phyloP scores from a whole-genome alignment of 352 stramenopile genomes.

The Globisporangium emineosum region DNA sequence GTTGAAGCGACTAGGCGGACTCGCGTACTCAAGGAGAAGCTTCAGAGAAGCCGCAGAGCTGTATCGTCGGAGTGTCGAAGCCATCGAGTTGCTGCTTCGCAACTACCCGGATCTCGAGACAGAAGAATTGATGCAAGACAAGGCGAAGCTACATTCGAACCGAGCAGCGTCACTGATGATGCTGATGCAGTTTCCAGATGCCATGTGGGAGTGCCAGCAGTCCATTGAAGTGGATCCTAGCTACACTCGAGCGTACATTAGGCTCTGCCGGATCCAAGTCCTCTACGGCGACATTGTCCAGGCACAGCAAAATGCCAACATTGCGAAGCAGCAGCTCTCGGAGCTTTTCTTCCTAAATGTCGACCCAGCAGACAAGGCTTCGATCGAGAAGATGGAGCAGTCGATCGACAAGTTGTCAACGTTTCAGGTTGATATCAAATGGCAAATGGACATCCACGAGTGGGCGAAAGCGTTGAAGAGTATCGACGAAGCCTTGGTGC shows the following conservation, averaged over 20 bases:
- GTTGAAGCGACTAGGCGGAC: conserved; percentile 54
- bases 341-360: conserved; percentile 16
- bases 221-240: conserved; percentile 64
- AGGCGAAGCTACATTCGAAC: conserved; percentile 80
- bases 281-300: conserved; percentile 53
- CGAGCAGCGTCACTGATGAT: conserved; percentile 78
- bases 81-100: conserved; percentile 38
- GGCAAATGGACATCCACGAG: conserved; percentile 47
- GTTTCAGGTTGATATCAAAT: conserved; percentile 55
- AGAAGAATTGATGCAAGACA: conserved; percentile 52
- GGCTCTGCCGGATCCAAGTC: conserved; percentile 65
- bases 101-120: conserved; percentile 33
- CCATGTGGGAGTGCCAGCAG: conserved; percentile 57
- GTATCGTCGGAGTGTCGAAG: conserved; percentile 52
- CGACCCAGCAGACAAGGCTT: conserved; percentile 38
- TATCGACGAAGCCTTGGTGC: conserved; percentile 43
- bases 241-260: conserved; percentile 75
- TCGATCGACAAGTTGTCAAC: conserved; percentile 45
- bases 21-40: conserved; percentile 34
- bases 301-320: conserved; percentile 49
- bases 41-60: conserved; percentile 60
- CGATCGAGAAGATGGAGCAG: conserved; percentile 53
- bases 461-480: conserved; percentile 41
- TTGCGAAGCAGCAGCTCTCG: conserved; percentile 42
- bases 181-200: conserved; percentile 67